These are phyloP conservation scores for Cyberlindnera subsufficiens DNA, from an alignment of 805 yeast species.

Conservation along the genomic window DNA sequence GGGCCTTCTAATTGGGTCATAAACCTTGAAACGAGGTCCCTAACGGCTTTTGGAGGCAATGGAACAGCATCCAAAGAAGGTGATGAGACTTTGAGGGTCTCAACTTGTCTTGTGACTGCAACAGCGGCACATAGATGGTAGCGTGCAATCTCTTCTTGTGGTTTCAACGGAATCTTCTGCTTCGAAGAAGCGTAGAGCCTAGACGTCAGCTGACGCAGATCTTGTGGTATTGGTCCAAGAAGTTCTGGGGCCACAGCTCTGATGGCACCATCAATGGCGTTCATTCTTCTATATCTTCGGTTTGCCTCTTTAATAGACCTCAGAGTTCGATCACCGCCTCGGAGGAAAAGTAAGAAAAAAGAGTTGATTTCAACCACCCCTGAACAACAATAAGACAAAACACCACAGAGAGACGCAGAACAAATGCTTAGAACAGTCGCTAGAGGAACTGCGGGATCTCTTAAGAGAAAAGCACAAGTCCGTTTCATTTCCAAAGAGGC, in stretches of 20 bases:
- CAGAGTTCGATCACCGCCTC: too few relatives aligned
- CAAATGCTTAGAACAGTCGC: neutral
- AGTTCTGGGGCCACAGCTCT: constrained; percentile 46
- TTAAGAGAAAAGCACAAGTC: neutral
- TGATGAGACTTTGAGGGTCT: constrained; percentile 38
- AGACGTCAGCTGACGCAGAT: constrained; percentile 25
- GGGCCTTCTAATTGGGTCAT: constrained; percentile 2
- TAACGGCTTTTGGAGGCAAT: constrained; percentile 39
- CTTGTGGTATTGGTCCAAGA: constrained; percentile 37
- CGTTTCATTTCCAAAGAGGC: constrained; percentile 1
- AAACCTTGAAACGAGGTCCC: constrained; percentile 24
- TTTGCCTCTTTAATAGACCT: too few relatives aligned
- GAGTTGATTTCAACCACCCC: too few relatives aligned
- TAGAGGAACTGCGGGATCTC: neutral
- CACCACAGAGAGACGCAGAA: too few relatives aligned
- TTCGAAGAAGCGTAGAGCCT: constrained; percentile 43
- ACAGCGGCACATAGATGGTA: constrained; percentile 62
- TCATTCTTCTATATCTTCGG: constrained; percentile 2
- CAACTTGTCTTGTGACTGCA: constrained; percentile 45
- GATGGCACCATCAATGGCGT: constrained; percentile 27
- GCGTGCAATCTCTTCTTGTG: constrained; percentile 57
- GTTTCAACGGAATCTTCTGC: constrained; percentile 41
- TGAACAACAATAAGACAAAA: too few relatives aligned
- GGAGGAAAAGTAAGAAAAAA: too few relatives aligned
- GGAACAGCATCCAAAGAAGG: constrained; percentile 53